phyloP scores from a whole-genome alignment of 176 grass and related monocot genomes.

The Thalia dealbata region DNA sequence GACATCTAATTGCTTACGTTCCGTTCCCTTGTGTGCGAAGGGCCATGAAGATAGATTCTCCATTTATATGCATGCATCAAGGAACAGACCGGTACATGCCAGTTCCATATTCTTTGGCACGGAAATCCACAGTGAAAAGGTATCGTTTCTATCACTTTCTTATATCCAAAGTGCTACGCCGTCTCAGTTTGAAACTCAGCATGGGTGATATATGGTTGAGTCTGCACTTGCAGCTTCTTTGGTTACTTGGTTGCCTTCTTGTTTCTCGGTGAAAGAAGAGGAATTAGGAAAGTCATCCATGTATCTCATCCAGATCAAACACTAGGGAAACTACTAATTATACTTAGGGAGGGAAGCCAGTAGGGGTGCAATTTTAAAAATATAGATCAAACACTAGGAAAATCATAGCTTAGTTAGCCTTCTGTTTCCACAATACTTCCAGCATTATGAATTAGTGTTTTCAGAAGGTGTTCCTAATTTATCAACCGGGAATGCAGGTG shows the following conservation, averaged over 20 bases:
- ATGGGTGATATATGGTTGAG: no score
- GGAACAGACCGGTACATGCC: constrained; percentile 51
- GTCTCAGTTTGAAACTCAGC: background rate
- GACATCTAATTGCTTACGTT: background rate
- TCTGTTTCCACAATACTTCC: background rate
- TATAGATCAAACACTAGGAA: no score
- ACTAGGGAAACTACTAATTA: no score
- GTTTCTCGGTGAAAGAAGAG: no score
- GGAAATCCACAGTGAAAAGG: constrained; percentile 91
- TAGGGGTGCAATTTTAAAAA: no score
- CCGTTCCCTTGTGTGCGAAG: constrained; percentile 30
- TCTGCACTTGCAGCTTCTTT: no score
- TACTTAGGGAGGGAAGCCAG: no score
- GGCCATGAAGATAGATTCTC: constrained; percentile 95
- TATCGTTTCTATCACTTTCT: constrained; percentile 21
- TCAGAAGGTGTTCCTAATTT: constrained; percentile 1
- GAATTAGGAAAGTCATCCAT: no score
- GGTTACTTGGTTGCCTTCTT: no score
- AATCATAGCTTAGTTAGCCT: background rate
- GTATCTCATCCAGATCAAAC: no score
- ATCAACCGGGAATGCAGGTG: constrained; percentile 36
- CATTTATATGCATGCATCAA: constrained; percentile 90
- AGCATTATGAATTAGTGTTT: background rate
- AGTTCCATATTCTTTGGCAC: constrained; percentile 62
- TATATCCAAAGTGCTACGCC: background rate